phyloP scores from a whole-genome alignment of 2,329 filamentous ascomycete genomes.

The Ilyonectria destructans region DNA sequence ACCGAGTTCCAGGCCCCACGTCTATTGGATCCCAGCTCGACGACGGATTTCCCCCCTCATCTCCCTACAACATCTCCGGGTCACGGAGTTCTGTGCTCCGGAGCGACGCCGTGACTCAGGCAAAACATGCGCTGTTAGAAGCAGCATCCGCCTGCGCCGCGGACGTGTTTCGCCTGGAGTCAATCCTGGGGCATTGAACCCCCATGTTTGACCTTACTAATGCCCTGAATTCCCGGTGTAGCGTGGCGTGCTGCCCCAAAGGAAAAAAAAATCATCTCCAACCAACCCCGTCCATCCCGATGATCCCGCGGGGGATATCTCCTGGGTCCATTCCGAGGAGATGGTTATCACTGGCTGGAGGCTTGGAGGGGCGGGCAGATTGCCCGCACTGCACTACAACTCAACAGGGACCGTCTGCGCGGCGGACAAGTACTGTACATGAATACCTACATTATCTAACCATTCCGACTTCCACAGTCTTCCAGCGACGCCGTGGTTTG shows the following conservation, averaged over 20 bases:
- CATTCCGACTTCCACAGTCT: not conserved
- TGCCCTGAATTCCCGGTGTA: constrained; percentile 17
- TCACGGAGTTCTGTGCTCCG: constrained; percentile 29
- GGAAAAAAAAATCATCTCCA: constrained; percentile 10
- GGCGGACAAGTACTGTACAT: constrained; percentile 1
- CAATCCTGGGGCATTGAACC: constrained; percentile 1
- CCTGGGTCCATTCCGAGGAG: constrained; percentile 11
- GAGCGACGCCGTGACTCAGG: constrained; percentile 26
- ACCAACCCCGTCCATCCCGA: constrained; percentile 19
- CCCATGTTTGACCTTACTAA: constrained; percentile 2
- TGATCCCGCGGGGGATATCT: constrained; percentile 18
- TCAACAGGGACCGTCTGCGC: constrained; percentile 2
- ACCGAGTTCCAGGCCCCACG: constrained; percentile 47
- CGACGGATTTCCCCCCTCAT: constrained; percentile 16
- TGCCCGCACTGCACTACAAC: constrained; percentile 11
- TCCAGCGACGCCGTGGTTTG: constrained; percentile 21
- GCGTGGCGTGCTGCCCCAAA: constrained; percentile 13
- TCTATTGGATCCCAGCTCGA: constrained; percentile 21
- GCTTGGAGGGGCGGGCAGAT: constrained; percentile 26
- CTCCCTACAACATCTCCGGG: constrained; percentile 30
- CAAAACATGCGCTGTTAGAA: constrained; percentile 26
- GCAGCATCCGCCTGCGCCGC: constrained; percentile 3
- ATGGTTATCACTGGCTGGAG: constrained; percentile 13
- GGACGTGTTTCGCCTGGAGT: constrained; percentile 8
- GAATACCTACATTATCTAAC: not conserved